phyloP scores from a whole-genome alignment of 2,329 filamentous ascomycete species.

The Hypoxylon sp. region DNA sequence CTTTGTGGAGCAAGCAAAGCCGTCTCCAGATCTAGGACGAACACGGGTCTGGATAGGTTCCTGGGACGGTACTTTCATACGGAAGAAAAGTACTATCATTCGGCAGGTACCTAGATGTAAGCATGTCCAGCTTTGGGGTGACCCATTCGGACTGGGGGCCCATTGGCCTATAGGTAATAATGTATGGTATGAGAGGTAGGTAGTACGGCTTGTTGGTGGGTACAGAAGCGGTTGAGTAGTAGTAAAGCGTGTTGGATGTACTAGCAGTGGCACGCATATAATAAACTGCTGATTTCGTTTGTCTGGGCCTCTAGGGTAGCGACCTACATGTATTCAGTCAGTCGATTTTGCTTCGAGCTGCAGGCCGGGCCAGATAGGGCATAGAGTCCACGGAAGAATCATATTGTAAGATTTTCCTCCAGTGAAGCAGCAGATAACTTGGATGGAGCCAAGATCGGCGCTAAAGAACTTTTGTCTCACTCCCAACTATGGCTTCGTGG shows the following conservation, averaged over 20 bases:
- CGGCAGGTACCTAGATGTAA: conserved; percentile 9
- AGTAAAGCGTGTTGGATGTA: conserved; percentile 15
- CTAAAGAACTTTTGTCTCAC: conserved; percentile 27
- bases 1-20: conserved; percentile 26
- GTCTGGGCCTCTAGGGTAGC: conserved; percentile 28
- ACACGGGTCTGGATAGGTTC: conserved; percentile 31
- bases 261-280: conserved; percentile 7
- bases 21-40: conserved; percentile 30
- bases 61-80: conserved; percentile 30
- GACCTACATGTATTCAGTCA: conserved; percentile 33
- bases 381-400: conserved; percentile 37
- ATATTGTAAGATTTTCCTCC: conserved; percentile 42
- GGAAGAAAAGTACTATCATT: conserved; percentile 1
- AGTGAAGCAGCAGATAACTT: conserved; percentile 30
- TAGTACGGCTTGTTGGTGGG: conserved; percentile 30
- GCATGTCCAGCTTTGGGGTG: not conserved
- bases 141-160: conserved; percentile 19
- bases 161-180: conserved; percentile 21
- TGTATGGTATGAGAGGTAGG: conserved; percentile 32
- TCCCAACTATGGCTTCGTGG: conserved; percentile 9
- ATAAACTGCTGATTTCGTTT: conserved; percentile 31
- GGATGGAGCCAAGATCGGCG: conserved; percentile 26
- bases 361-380: conserved; percentile 30
- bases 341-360: conserved; percentile 31
- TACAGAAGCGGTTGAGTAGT: conserved; percentile 18